phyloP scores from a whole-genome alignment of 2,329 filamentous ascomycete genomes.

The Elsinoe fawcettii region DNA sequence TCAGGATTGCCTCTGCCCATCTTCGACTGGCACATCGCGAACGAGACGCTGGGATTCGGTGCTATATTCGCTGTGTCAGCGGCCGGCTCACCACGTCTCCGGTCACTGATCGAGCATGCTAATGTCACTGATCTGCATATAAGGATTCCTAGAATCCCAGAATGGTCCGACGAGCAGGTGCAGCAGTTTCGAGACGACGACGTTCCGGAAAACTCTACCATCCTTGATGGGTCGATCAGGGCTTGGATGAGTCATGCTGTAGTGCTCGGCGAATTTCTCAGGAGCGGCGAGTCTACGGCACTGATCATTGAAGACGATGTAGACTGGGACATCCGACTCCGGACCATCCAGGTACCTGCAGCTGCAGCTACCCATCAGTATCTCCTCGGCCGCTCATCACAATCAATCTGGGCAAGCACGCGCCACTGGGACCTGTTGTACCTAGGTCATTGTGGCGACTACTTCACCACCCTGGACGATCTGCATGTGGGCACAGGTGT shows the following conservation, averaged over 20 bases:
- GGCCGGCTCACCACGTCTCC: slow-evolving; percentile 27
- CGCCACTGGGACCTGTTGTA: slow-evolving; percentile 34
- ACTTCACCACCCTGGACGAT: slow-evolving; percentile 29
- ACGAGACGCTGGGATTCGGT: slow-evolving; percentile 29
- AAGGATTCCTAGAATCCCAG: slow-evolving; percentile 29
- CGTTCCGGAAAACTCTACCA: slow-evolving; percentile 24
- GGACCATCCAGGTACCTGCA: slow-evolving; percentile 33
- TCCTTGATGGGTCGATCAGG: slow-evolving; percentile 30
- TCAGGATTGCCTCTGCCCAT: neutral
- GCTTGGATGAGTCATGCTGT: slow-evolving; percentile 35
- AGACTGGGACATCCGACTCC: slow-evolving; percentile 39
- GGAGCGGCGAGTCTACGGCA: slow-evolving; percentile 35
- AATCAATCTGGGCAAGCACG: slow-evolving; percentile 32
- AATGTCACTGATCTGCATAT: slow-evolving; percentile 33
- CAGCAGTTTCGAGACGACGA: slow-evolving; percentile 21
- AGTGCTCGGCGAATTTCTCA: slow-evolving; percentile 31
- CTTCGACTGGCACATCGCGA: slow-evolving; percentile 14
- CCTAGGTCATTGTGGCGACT: slow-evolving; percentile 37
- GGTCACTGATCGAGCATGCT: slow-evolving; percentile 31
- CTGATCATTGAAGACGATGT: slow-evolving; percentile 40
- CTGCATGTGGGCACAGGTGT: slow-evolving; percentile 31
- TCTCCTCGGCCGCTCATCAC: slow-evolving; percentile 19
- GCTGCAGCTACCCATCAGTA: slow-evolving; percentile 18
- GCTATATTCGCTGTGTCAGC: slow-evolving; percentile 34
- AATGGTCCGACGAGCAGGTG: slow-evolving; percentile 31